Evolutionary conservation across 192 early-diverging fungal species (phyloP), one percentile per base, ranked within the genome.

Genomic region (Coemansia sp.): DNA sequence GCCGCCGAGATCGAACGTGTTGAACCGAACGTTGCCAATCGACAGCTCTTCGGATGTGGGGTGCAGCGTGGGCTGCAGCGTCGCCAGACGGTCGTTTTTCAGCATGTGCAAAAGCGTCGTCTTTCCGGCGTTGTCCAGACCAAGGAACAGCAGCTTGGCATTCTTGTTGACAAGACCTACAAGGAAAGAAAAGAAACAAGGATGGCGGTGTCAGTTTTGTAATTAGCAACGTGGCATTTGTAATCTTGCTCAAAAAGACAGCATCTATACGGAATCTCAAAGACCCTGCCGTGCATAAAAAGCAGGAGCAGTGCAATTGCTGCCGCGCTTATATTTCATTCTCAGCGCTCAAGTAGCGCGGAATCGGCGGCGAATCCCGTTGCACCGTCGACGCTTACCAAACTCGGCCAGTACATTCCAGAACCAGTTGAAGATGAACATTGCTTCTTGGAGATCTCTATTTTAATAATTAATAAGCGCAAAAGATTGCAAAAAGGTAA

Each of bases 361-460:
- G 42, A 45, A 16, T 45, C 42, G 16, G 12, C 42, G 16, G 42
- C 42, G 2, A 45, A 14, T 7, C 42, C 42, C 42, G 42, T 45
- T 45, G 42, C 42, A 16, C 42, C 56, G 6, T 31, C 31, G 60
- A 61, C 28, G 76, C 87, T 82, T 90, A 97, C 96, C 97, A 58
- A 96, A 86, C 63, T 84, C 86, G 68, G 88, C 84, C 66, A 99
- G 85, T 48, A 97, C 92, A 76, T 94, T 92, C 84, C 88, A 95
- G 85, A 99, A 96, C 97, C 97, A 99, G 83, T 93, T 93, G 72
- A 98, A 87, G 68, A 99, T 85, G 83, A 97, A 97, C 95, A 97
- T 97, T 66, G 60, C 84, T 71, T 60, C 25, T 63, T 38, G n/a
- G 11, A 48, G 29, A 40, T 22, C 32, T 25, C 32, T 22, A 17